These are phyloP conservation scores for Myxozyma kluyveri DNA, from an alignment of 805 yeast genomes.

Conservation along the genomic window DNA sequence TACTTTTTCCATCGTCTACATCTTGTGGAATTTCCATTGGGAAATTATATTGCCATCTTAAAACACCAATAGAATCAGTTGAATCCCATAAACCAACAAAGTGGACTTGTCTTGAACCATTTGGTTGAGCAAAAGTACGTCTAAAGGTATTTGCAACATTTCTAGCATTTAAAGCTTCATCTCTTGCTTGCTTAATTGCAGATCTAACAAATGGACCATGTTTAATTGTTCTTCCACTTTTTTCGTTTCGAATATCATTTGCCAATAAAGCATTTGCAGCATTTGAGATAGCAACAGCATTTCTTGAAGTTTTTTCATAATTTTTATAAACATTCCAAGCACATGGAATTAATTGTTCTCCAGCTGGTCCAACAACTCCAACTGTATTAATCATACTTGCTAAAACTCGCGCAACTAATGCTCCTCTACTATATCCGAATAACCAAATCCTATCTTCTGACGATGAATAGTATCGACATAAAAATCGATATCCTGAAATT, in stretches of 20 bases:
- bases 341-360: conserved; percentile 53
- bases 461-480: conserved; percentile 23
- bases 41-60: conserved; percentile 52
- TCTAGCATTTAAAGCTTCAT: neutral
- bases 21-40: conserved; percentile 53
- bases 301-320: conserved; percentile 30
- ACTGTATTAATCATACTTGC: conserved; percentile 65
- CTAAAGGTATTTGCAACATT: neutral
- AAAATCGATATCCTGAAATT: conserved; percentile 38
- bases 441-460: conserved; percentile 30
- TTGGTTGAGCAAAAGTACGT: neutral
- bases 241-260: neutral
- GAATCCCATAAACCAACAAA: conserved; percentile 72
- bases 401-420: conserved; percentile 61
- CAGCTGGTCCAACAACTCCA: conserved; percentile 56
- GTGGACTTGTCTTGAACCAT: conserved; percentile 38
- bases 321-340: conserved; percentile 63
- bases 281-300: conserved; percentile 20
- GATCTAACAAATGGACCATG: neutral
- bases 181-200: neutral
- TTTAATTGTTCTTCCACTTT: neutral
- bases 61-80: conserved; percentile 61
- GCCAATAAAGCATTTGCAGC: neutral
- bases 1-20: conserved; percentile 14
- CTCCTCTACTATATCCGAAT: conserved; percentile 49